Percentiles rank a stretch among this genome's conserved stretches.
phyloP scores from a whole-genome alignment of 2,329 filamentous ascomycete genomes.

The Diplocarpon mali region DNA sequence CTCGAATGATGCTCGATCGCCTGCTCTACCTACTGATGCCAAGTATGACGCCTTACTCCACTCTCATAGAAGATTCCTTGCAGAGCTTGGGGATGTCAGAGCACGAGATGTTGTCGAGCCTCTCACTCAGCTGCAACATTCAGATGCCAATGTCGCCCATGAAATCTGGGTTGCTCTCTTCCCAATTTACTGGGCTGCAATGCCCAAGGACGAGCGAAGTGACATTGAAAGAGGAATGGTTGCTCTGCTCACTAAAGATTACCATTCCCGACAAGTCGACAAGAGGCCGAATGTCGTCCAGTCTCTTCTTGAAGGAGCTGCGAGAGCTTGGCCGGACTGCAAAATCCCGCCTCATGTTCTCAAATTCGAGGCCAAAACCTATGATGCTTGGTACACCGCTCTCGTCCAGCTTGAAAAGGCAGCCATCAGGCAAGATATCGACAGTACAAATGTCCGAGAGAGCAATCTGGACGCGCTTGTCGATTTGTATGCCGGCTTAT shows the following conservation, averaged over 20 bases:
- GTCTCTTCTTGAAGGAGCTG: constrained; percentile 78
- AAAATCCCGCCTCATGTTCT: constrained; percentile 92
- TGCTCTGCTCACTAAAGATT: constrained; percentile 85
- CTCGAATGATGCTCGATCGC: constrained; percentile 53
- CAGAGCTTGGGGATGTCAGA: constrained; percentile 75
- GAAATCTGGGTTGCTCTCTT: constrained; percentile 87
- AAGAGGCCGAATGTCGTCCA: constrained; percentile 93
- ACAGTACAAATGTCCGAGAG: constrained; percentile 75
- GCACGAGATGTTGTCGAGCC: constrained; percentile 84
- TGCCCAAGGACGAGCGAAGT: constrained; percentile 74
- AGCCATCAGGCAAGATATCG: constrained; percentile 65
- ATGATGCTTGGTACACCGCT: constrained; percentile 95
- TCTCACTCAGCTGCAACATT: constrained; percentile 82
- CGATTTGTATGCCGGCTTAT: constrained; percentile 78
- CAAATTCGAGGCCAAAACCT: constrained; percentile 89
- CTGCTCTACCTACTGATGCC: constrained; percentile 66
- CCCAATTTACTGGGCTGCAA: constrained; percentile 85
- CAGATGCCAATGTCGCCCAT: constrained; percentile 70
- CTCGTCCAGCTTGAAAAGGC: constrained; percentile 82
- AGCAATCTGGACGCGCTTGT: constrained; percentile 95
- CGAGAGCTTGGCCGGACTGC: constrained; percentile 74
- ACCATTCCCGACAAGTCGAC: constrained; percentile 87
- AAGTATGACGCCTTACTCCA: constrained; percentile 70
- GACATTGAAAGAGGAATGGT: constrained; percentile 89
- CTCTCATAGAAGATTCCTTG: constrained; percentile 71